phyloP scores from a whole-genome alignment of 1,284 basidiomycete species.

The Cutaneotrichosporon sp. region DNA sequence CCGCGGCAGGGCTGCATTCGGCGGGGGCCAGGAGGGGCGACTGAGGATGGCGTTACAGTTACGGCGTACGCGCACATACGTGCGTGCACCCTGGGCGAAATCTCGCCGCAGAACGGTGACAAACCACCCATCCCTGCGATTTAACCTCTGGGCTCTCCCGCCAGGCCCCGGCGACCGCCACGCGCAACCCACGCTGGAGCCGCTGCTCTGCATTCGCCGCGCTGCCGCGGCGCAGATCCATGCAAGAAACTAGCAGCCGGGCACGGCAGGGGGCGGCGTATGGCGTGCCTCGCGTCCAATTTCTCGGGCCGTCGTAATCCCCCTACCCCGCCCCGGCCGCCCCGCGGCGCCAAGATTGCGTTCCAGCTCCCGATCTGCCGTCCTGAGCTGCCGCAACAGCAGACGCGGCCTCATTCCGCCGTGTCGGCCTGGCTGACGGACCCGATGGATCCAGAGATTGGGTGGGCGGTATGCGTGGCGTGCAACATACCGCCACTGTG shows the following conservation, averaged over 20 bases:
- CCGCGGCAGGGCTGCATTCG: conserved; percentile 1
- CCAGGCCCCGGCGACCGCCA: neutral
- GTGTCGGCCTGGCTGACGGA: neutral
- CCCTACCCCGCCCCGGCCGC: no score
- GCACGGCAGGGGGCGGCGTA: no score
- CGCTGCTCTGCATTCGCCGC: no score
- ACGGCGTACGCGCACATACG: neutral
- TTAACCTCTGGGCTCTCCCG: neutral
- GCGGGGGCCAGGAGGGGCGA: no score
- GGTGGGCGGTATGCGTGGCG: neutral
- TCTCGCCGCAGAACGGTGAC: neutral
- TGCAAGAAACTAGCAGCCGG: no score
- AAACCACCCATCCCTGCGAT: neutral
- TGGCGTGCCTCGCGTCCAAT: neutral
- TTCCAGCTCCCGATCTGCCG: neutral
- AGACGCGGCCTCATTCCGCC: neutral
- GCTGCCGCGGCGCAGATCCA: no score
- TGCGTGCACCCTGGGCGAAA: neutral
- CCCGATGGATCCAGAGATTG: neutral
- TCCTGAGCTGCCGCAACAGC: neutral
- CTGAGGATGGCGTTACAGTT: neutral
- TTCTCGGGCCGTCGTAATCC: neutral
- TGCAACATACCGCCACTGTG: neutral
- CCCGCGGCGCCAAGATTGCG: neutral
- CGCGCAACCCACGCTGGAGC: neutral